phyloP scores from a whole-genome alignment of 768 basidiomycete genomes.

The Gloeostereum incarnatum region DNA sequence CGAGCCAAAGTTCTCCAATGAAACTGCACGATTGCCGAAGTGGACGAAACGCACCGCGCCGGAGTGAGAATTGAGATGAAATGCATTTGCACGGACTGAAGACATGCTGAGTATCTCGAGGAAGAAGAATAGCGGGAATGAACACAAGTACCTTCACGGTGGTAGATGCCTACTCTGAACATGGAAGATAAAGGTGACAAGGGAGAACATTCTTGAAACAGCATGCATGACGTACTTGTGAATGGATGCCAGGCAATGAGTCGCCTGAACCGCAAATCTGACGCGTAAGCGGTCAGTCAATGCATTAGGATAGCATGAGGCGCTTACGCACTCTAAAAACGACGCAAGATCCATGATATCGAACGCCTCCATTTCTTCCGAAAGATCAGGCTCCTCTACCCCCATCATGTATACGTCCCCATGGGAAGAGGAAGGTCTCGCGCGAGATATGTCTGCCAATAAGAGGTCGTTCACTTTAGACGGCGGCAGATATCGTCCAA shows the following conservation, averaged over 20 bases:
- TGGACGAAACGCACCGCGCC: conserved; percentile 65
- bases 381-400: conserved; percentile 27
- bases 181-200: conserved; percentile 6
- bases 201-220: background rate
- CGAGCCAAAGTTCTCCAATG: conserved; percentile 62
- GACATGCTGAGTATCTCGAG: conserved; percentile 1
- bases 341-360: conserved; percentile 73
- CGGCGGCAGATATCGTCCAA: conserved; percentile 63
- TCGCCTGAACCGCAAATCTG: conserved; percentile 70
- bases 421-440: conserved; percentile 28
- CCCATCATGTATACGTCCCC: conserved; percentile 43
- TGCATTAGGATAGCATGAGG: background rate
- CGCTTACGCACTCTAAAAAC: conserved; percentile 52
- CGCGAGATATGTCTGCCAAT: conserved; percentile 41
- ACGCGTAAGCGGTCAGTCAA: conserved; percentile 4
- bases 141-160: conserved; percentile 48
- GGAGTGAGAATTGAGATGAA: conserved; percentile 63
- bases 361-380: conserved; percentile 47
- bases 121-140: background rate
- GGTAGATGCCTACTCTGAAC: conserved; percentile 44
- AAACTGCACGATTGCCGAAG: conserved; percentile 67
- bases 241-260: conserved; percentile 58
- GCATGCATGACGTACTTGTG: conserved; percentile 34
- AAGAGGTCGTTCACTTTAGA: conserved; percentile 59
- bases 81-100: conserved; percentile 65